Conservation (phyloP, 2,329 filamentous ascomycete species). For the Tympanopsis confertula region DNA sequence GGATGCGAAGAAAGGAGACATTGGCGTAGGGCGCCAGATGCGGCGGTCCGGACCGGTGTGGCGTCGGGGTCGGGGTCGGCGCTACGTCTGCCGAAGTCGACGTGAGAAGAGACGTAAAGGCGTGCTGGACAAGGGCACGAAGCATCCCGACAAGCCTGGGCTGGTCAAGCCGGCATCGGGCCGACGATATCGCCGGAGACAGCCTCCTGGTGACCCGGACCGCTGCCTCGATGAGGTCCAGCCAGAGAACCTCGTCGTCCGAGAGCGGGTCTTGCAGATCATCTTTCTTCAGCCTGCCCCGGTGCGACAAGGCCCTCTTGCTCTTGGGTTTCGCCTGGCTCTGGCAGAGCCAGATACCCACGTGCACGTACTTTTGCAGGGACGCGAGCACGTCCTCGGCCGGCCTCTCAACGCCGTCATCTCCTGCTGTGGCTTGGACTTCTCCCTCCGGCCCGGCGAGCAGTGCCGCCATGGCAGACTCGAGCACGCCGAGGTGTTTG, state of each 20-base stretch:
- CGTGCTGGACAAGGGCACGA: slow-evolving; percentile 73
- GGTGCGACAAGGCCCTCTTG: slow-evolving; percentile 33
- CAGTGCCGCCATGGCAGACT: slow-evolving; percentile 66
- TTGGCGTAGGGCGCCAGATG: slow-evolving; percentile 23
- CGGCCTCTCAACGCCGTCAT: slow-evolving; percentile 44
- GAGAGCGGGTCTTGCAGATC: slow-evolving; percentile 29
- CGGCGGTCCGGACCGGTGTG: background rate
- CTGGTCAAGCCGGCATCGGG: slow-evolving; percentile 30
- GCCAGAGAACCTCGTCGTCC: slow-evolving; percentile 44
- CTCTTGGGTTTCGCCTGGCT: slow-evolving; percentile 53
- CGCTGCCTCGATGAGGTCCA: slow-evolving; percentile 46
- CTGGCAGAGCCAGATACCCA: slow-evolving; percentile 93
- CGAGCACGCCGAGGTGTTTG: slow-evolving; percentile 68
- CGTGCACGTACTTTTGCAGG: slow-evolving; percentile 78
- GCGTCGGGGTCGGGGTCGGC: slow-evolving; percentile 8
- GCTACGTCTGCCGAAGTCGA: slow-evolving; percentile 46
- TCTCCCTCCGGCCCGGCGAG: slow-evolving; percentile 39
- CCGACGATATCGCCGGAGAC: slow-evolving; percentile 37
- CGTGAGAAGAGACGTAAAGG: slow-evolving; percentile 75
- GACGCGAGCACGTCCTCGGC: slow-evolving; percentile 64
- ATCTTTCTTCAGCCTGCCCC: slow-evolving; percentile 35
- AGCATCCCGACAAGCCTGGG: slow-evolving; percentile 55
- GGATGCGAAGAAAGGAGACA: slow-evolving; percentile 49
- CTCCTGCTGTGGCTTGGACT: slow-evolving; percentile 41
- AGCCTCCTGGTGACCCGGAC: slow-evolving; percentile 54